These are phyloP conservation scores for Nicotiana tabacum DNA, from an alignment of 257 asterid species.

Conservation along the genomic window DNA sequence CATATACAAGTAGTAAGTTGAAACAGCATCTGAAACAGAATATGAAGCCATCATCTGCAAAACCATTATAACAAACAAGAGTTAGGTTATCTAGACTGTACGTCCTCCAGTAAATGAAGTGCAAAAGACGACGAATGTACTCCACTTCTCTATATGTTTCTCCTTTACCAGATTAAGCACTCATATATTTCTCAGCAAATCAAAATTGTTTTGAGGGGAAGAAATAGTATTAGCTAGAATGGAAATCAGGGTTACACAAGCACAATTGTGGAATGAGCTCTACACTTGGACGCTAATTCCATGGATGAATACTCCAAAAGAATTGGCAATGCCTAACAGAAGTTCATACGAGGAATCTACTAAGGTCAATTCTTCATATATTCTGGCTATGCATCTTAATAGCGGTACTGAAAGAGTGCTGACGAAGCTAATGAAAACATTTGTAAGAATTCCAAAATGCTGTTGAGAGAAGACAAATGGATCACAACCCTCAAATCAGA, in stretches of 20 bases:
- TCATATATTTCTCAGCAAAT: background rate
- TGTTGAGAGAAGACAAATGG: background rate
- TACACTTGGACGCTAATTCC: conserved; percentile 1
- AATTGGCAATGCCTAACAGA: background rate
- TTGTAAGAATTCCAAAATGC: background rate
- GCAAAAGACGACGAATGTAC: background rate
- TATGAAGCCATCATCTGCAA: conserved; percentile 99
- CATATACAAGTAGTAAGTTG: conserved; percentile 96
- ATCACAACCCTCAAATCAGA: background rate
- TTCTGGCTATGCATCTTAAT: background rate
- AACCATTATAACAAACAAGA: conserved; percentile 16
- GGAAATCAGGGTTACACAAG: background rate
- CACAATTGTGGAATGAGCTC: background rate
- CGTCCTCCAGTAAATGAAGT: background rate
- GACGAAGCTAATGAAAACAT: background rate
- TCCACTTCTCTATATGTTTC: background rate
- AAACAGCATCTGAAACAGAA: conserved; percentile 98
- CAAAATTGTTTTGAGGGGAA: background rate
- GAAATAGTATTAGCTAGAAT: background rate
- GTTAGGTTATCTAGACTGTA: conserved; percentile 3
- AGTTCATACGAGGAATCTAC: background rate
- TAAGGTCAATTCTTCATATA: background rate
- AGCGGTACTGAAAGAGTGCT: background rate
- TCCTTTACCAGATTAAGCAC: conserved; percentile 5
- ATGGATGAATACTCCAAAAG: conserved; percentile 1